Conservation (phyloP, 2,329 filamentous ascomycete species). For the Cytospora mali region DNA sequence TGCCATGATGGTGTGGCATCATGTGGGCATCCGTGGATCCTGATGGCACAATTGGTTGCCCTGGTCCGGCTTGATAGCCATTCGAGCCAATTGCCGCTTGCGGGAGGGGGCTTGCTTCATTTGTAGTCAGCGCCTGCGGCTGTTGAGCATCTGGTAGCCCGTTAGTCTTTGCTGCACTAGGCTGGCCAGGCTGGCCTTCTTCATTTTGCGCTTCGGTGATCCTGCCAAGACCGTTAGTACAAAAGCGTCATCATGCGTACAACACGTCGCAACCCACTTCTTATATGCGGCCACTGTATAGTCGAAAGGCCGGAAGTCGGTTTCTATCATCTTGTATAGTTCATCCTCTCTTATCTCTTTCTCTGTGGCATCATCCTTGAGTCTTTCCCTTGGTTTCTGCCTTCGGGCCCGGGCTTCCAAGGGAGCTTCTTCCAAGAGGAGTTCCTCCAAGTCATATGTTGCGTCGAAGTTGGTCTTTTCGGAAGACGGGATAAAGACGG, state of each 20-base stretch:
- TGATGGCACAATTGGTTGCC: slow-evolving; percentile 20
- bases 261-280: slow-evolving; percentile 53
- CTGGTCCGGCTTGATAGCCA: slow-evolving; percentile 29
- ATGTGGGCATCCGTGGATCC: slow-evolving; percentile 15
- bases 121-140: slow-evolving; percentile 55
- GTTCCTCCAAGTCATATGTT: slow-evolving; percentile 93
- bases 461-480: slow-evolving; percentile 99
- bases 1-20: slow-evolving; percentile 11
- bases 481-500: slow-evolving; percentile 88
- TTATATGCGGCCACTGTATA: slow-evolving; percentile 83
- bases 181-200: slow-evolving; percentile 18
- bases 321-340: slow-evolving; percentile 91
- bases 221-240: slow-evolving; percentile 29
- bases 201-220: slow-evolving; percentile 30
- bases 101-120: slow-evolving; percentile 49
- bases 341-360: slow-evolving; percentile 95
- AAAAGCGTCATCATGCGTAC: not conserved
- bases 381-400: slow-evolving; percentile 87
- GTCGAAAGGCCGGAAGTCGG: slow-evolving; percentile 91
- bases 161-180: slow-evolving; percentile 20
- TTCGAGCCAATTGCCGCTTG: slow-evolving; percentile 33
- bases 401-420: slow-evolving; percentile 88
- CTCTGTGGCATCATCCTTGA: slow-evolving; percentile 92
- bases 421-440: slow-evolving; percentile 91
- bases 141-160: slow-evolving; percentile 23